A percentile compares a stretch with the other conserved stretches of the same genome.
phyloP scores from a whole-genome alignment of 192 early-diverging fungal genomes.

The Podila epigama region DNA sequence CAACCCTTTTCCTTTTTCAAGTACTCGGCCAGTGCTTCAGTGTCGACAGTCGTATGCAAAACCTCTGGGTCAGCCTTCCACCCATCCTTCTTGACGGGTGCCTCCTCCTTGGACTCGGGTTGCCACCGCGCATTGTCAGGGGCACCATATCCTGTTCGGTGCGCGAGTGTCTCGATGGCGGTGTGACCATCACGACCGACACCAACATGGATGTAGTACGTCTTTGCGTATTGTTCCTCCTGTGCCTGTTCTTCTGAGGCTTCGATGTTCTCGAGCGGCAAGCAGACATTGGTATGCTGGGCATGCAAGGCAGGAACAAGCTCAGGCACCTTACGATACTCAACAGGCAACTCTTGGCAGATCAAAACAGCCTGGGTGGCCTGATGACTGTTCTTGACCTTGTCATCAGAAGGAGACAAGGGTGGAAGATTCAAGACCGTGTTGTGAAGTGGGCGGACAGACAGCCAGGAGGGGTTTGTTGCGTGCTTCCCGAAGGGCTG shows the following conservation, averaged over 20 bases:
- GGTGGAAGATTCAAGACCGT: slow-evolving; percentile 20
- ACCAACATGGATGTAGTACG: slow-evolving; percentile 64
- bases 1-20: slow-evolving; percentile 45
- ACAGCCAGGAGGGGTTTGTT: slow-evolving; percentile 43
- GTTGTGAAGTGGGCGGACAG: slow-evolving; percentile 29
- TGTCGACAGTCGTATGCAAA: slow-evolving; percentile 52
- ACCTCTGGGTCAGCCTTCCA: slow-evolving; percentile 29
- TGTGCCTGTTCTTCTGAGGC: not conserved
- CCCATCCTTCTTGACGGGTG: slow-evolving; percentile 20
- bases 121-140: slow-evolving; percentile 54
- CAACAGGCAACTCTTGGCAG: slow-evolving; percentile 61
- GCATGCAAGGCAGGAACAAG: slow-evolving; percentile 53
- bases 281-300: not conserved
- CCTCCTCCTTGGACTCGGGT: slow-evolving; percentile 28
- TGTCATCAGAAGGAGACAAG: not conserved
- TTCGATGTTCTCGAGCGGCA: too few species aligned
- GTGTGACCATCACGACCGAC: slow-evolving; percentile 52
- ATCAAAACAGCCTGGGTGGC: slow-evolving; percentile 23
- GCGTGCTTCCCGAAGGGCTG: slow-evolving; percentile 36
- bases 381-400: slow-evolving; percentile 9
- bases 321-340: slow-evolving; percentile 57
- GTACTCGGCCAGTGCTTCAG: slow-evolving; percentile 37
- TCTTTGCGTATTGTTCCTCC: slow-evolving; percentile 29
- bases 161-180: slow-evolving; percentile 56
- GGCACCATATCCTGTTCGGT: slow-evolving; percentile 54